Base-by-base conservation (phyloP, 345 rosid species). In the Citrus unshiu region DNA sequence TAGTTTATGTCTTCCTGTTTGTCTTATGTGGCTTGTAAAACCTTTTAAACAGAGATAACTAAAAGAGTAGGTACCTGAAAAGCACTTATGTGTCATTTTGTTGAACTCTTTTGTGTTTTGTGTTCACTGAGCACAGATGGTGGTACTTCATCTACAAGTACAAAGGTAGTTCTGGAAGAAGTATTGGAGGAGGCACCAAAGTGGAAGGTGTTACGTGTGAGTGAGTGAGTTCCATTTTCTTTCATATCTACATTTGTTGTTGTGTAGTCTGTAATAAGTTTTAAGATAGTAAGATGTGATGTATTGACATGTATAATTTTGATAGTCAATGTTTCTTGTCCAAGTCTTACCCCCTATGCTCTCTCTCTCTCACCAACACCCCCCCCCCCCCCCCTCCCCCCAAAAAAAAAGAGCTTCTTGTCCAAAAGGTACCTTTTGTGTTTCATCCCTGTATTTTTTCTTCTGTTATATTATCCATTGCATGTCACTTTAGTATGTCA, bases 121-220 rank as follows among this genome's bases (percentile, higher is more conserved):
- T 80, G 67, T 77, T 67, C 72, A 10, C 68, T 27, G 72, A 80
- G 91, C 79, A 84, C 80, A 84, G 84, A 74, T 85, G 84, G 78
- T 82, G 89, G 87, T 81, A 76, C 84, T 82, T 85, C 87, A 35
- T 73, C 90, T 43, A 25, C 82, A 16, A 85, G 79, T 82, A 46
- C 77, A 58, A 79, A 70, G 10, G 88, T 91, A 58, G 81, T 88
- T 74, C 72, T 94, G 68, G 93, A 91, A 78, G 93, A 94, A 90
- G 85, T 87, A 73, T 70, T 96, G 81, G 98, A 96, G 83, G 97
- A 91, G 84, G 88, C 99, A 71, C 98, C 99, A 16, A 93, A 96
- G 87, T 96, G 99, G 98, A 96, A 93, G 87, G 97, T 94, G 83
- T 93, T 96, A 88, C 93, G 95, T 83, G 99, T 94, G 97, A 91